Evolutionary conservation across 139 green algal species (phyloP), one percentile per base, ranked within the genome.

Genomic region (Chlorokybus atmophyticus): DNA sequence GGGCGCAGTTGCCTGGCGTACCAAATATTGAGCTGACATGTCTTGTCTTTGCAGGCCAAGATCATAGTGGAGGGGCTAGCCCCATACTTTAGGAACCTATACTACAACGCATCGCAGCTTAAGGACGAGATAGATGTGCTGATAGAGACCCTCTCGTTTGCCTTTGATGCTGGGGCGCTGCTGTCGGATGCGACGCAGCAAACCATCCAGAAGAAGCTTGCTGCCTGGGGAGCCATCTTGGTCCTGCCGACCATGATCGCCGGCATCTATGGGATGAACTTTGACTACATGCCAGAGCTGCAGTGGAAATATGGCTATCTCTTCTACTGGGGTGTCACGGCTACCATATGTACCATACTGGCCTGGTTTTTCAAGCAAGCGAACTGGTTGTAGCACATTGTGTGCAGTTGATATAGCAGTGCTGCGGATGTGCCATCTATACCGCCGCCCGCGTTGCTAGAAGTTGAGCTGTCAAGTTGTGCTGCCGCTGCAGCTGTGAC

Each of bases 271-370:
- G 64, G 60, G 30, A 73, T 67, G 39, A 78, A 70, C 59, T 76
- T 72, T 62, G 64, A 76, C n/a, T 26, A 67, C 40, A 55, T 76
- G 5, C 73, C 73, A 19, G 70, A 77, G 49, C 64, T 74, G 4
- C 29, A 62, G 10, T 74, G 59, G 64, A 1, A 49, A 14, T 60
- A 50, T 2, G 60, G 70, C 49, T 75, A 75, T 62, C 14, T 27
- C 1, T 63, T 62, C 40, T 71, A 64, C 29, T 75, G 48, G 29
- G 24, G 50, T 26, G 8, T 7, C 10, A 7, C 30, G 7, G 17
- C 24, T 4, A 57, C 50, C 24, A 4, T 57, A 7, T 53, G 47
- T n/a, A 25, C 47, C n/a, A 31, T 14, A 8, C n/a, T 27, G n/a
- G 23, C 23, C 47, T 27, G n/a, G 47, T 8, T 25, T 17, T 27